Evolutionary conservation across 2,329 filamentous ascomycete genomes (phyloP), one percentile per base, ranked within the genome.

Genomic region (Ophiocordyceps camponoti-floridani): DNA sequence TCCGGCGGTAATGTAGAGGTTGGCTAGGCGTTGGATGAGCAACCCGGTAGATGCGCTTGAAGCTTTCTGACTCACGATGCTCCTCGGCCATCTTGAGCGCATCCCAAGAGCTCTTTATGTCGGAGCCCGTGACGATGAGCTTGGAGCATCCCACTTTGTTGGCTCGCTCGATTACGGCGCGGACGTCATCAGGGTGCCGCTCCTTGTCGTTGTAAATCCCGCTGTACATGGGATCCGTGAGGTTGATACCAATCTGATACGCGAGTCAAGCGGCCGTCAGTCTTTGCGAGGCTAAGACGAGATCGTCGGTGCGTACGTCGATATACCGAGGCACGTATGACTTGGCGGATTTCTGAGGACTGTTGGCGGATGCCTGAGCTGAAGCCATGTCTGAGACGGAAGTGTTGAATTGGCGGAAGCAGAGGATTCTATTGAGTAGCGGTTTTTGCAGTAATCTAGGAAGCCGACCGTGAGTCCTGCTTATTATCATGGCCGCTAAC

Each of bases 121-220:
- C 85, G 1, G 87, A 94, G 18, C 91, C 91, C 0, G 91, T 98
- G 31, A 96, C 75, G 68, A 98, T 89, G 55, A 98, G 75, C 56
- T 94, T 95, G 47, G 72, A 67, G 58, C 88, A 95, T 37, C 91
- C 89, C 2, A 82, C 79, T 50, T 84, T 75, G 14, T 73, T 64
- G 4, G 86, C 87, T 50, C 91, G 75, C 50, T 80, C 69, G n/a
- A 98, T 66, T 26, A 98, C 84, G 50, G 78, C 80, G 27, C 70
- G 61, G 14, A 89, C 73, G 57, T 93, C 85, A 54, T 84, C 71
- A 11, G 79, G 74, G 54, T 93, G 86, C 26, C 68, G 65, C 52
- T 84, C 72, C 49, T 79, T 87, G 55, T 84, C 85, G 57, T 93
- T 81, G 58, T 96, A 93, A 40, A 75, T 64, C 43, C 91, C 91